phyloP scores from a whole-genome alignment of 1,139 yeast species.

The Debaryomyces sp. region DNA sequence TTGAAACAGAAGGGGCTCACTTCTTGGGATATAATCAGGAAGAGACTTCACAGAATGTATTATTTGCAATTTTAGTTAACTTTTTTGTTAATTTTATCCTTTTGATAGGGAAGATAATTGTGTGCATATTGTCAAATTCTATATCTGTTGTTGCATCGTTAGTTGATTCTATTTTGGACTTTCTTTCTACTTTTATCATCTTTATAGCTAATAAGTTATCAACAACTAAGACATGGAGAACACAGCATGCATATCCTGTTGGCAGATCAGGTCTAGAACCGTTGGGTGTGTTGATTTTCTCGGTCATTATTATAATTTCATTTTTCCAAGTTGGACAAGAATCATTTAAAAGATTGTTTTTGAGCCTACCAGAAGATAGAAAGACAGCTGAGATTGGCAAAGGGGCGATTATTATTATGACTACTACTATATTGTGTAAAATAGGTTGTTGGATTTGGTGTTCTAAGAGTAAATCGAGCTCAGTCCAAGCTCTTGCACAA shows the following conservation, averaged over 20 bases:
- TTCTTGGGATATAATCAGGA: constrained; percentile 52
- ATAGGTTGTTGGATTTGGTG: constrained; percentile 69
- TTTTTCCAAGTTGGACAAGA: constrained; percentile 76
- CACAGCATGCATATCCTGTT: constrained; percentile 57
- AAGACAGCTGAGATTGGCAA: constrained; percentile 52
- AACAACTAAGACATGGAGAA: constrained; percentile 54
- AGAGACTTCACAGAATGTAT: constrained; percentile 47
- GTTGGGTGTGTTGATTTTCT: constrained; percentile 73
- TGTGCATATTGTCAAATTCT: constrained; percentile 66
- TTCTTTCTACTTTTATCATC: constrained; percentile 73
- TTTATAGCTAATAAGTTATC: constrained; percentile 64
- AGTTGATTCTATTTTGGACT: constrained; percentile 75
- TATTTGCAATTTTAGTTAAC: constrained; percentile 65
- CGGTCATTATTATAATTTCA: constrained; percentile 69
- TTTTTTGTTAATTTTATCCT: constrained; percentile 62
- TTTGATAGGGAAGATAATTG: constrained; percentile 61
- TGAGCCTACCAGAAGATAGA: constrained; percentile 30
- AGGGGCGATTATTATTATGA: constrained; percentile 64
- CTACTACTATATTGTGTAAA: constrained; percentile 61
- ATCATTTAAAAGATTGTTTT: constrained; percentile 43
- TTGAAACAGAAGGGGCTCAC: constrained; percentile 57
- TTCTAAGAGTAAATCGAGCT: constrained; percentile 60
- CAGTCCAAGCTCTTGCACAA: constrained; percentile 79
- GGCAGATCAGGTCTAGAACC: constrained; percentile 79
- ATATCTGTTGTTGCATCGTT: constrained; percentile 78